Percentiles rank a stretch among this genome's conserved stretches.
These are phyloP conservation scores for Agrocybe pediades DNA, from an alignment of 768 basidiomycete genomes.

Conservation along the genomic window DNA sequence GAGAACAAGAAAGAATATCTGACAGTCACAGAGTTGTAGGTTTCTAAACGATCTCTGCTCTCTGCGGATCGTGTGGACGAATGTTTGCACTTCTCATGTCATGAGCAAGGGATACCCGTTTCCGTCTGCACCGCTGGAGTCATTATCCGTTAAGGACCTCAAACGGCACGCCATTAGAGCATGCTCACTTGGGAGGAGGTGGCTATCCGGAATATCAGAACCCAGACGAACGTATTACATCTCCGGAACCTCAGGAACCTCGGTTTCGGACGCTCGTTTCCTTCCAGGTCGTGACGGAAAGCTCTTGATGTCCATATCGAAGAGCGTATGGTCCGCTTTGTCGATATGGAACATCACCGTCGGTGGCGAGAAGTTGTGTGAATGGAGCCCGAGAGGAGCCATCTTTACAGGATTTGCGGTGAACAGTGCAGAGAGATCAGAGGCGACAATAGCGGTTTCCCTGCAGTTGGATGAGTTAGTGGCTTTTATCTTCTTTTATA, in stretches of 20 bases:
- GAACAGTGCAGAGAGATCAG: slow-evolving; percentile 45
- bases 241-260: slow-evolving; percentile 37
- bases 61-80: slow-evolving; percentile 59
- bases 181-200: slow-evolving; percentile 48
- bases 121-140: slow-evolving; percentile 33
- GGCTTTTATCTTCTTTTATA: slow-evolving; percentile 4
- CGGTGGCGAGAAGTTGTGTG: slow-evolving; percentile 33
- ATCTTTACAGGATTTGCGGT: slow-evolving; percentile 54
- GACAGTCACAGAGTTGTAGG: slow-evolving; percentile 46
- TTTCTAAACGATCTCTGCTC: slow-evolving; percentile 45
- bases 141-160: slow-evolving; percentile 43
- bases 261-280: slow-evolving; percentile 56
- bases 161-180: slow-evolving; percentile 46
- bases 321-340: slow-evolving; percentile 62
- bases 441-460: slow-evolving; percentile 53
- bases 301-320: slow-evolving; percentile 56
- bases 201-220: slow-evolving; percentile 31
- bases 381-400: slow-evolving; percentile 57
- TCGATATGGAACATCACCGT: slow-evolving; percentile 50
- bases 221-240: slow-evolving; percentile 23
- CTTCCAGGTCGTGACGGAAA: slow-evolving; percentile 43
- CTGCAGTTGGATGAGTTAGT: slow-evolving; percentile 48
- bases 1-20: background rate
- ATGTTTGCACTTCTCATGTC: slow-evolving; percentile 46
- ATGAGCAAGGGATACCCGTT: slow-evolving; percentile 53